phyloP scores from a whole-genome alignment of 495 filamentous ascomycete species.

The Neurospora intermedia region DNA sequence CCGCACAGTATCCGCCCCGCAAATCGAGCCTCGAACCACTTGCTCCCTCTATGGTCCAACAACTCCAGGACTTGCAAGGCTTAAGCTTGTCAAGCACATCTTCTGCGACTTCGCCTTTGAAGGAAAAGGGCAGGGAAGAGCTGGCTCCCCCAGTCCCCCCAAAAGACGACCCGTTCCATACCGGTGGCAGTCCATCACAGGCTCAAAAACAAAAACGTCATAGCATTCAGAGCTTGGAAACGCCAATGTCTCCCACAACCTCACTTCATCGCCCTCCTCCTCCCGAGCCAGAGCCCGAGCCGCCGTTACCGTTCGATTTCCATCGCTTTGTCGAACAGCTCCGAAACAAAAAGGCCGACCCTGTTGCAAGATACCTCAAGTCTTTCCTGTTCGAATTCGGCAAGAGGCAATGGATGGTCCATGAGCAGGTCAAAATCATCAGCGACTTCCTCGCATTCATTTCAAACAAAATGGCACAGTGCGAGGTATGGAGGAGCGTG shows the following conservation, averaged over 20 bases:
- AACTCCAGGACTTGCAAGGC: conserved; percentile 36
- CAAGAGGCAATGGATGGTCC: conserved; percentile 98
- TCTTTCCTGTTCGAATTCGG: conserved; percentile 92
- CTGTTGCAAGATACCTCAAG: conserved; percentile 87
- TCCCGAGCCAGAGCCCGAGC: conserved; percentile 81
- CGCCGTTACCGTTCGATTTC: conserved; percentile 90
- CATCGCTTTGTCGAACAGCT: conserved; percentile 94
- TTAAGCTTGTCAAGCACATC: conserved; percentile 31
- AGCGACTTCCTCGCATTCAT: conserved; percentile 97
- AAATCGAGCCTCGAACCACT: conserved; percentile 73
- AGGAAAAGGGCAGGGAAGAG: conserved; percentile 33
- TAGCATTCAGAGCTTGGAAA: conserved; percentile 21
- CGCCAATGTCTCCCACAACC: conserved; percentile 39
- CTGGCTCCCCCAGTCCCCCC: conserved; percentile 40
- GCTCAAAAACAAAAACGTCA: conserved; percentile 6
- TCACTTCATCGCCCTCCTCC: conserved; percentile 59
- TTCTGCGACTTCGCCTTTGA: conserved; percentile 24
- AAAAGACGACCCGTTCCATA: conserved; percentile 31
- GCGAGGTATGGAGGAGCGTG: conserved; percentile 92
- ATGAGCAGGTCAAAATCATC: conserved; percentile 98
- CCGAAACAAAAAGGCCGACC: conserved; percentile 89
- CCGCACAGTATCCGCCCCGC: conserved; percentile 63
- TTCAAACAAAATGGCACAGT: conserved; percentile 95
- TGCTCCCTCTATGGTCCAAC: conserved; percentile 34
- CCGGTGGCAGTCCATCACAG: conserved; percentile 8